Base-by-base conservation (phyloP, 2,329 filamentous ascomycete species). In the Phaeomoniella chlamydospora region DNA sequence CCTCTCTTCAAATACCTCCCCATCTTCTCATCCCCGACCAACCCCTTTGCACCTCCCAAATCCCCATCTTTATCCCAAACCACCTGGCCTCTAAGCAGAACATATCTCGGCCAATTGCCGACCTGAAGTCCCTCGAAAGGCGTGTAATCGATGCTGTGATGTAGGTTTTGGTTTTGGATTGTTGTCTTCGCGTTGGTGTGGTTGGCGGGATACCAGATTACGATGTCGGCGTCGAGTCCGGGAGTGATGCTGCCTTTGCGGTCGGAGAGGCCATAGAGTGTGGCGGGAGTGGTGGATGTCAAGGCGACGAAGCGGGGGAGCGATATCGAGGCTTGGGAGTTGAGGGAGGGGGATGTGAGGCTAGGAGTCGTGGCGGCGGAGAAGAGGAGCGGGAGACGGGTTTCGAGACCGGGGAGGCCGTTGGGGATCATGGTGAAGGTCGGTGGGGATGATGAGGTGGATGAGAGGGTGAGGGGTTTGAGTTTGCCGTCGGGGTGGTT, bases 271-370 rank as follows among this genome's bases (percentile, higher is more conserved):
- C 61, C 61, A 40, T 64, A 65, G 37, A 64, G 43, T 43, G 58
- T 63, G 0, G 62, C 62, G 1, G 61, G 54, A 35, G 64, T 65
- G 0, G 56, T 55, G 3, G 54, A 51, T 2, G 59, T 64, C n/a
- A 65, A 36, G 41, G 61, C 54, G 13, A 66, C 62, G 43, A 64
- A 65, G 3, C 54, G 52, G n/a, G 56, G 55, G 3, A 58, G 50
- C 37, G 39, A 57, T 18, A 49, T 47, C 18, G 30, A 22, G 18
- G 39, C 19, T 11, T 30, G 15, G 16, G n/a, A 6, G 10, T 18
- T 17, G 16, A 18, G 16, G 5, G 15, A 18, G 3, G 37, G 17
- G 6, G 36, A 17, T 4, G 33, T 31, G 14, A 31, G 5, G 15
- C 12, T 15, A 4, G 31, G 16, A n/a, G 34, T 18, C 9, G 42